A percentile compares a stretch with the other conserved stretches of the same genome.
Conservation (phyloP, 2,329 filamentous ascomycete genomes). For the Aspergillus clavatus region DNA sequence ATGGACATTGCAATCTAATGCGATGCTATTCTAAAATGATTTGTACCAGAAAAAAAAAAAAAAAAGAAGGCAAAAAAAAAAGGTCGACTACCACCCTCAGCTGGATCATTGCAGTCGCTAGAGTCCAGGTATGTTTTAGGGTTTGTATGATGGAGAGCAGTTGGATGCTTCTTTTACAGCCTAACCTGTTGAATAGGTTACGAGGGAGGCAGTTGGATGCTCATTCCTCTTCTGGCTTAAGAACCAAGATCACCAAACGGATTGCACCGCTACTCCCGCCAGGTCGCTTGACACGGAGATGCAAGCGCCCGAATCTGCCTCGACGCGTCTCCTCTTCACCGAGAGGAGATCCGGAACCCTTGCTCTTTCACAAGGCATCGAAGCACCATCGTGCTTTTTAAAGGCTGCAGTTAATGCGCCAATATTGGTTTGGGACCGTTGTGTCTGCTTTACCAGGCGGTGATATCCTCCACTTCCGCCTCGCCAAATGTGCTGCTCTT, state of each 20-base stretch:
- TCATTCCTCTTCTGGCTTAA: conserved; percentile 38
- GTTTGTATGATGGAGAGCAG: conserved; percentile 38
- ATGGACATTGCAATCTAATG: neutral
- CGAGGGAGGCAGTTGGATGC: conserved; percentile 40
- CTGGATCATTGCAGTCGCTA: neutral
- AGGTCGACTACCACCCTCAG: conserved; percentile 19
- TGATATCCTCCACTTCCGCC: conserved; percentile 93
- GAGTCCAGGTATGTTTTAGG: conserved; percentile 12
- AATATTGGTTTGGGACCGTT: conserved; percentile 5
- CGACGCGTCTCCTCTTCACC: conserved; percentile 15
- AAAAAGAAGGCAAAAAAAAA: no score
- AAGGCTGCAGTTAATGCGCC: conserved; percentile 31
- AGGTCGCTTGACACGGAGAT: conserved; percentile 7
- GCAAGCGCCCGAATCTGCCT: conserved; percentile 4
- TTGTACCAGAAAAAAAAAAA: no score
- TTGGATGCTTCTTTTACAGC: conserved; percentile 42
- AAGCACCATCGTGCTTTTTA: conserved; percentile 1
- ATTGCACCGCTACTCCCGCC: conserved; percentile 31
- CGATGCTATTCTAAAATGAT: conserved; percentile 7
- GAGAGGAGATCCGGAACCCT: conserved; percentile 11
- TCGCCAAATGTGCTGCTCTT: conserved; percentile 94
- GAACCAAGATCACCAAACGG: conserved; percentile 29
- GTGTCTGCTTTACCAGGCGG: conserved; percentile 66
- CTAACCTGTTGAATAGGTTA: conserved; percentile 30
- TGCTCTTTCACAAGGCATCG: conserved; percentile 8